Conservation (phyloP, 495 filamentous ascomycete species). For the Podospora appendiculata region DNA sequence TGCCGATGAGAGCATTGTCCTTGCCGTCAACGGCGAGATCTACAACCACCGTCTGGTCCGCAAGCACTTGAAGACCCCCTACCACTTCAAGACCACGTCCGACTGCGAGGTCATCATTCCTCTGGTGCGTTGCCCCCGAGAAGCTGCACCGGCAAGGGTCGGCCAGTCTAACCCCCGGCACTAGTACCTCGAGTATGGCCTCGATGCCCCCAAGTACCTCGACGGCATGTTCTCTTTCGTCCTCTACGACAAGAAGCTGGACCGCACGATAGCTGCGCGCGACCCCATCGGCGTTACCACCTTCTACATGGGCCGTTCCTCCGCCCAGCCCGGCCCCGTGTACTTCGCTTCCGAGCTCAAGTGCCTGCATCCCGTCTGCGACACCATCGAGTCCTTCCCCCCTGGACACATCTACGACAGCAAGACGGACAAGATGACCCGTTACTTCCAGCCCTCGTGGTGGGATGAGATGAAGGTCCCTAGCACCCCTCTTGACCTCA, state of each 20-base stretch:
- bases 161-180: background rate
- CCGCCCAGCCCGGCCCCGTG: slow-evolving; percentile 68
- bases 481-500: slow-evolving; percentile 71
- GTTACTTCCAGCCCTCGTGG: slow-evolving; percentile 90
- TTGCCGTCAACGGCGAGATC: slow-evolving; percentile 99
- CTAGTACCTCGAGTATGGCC: slow-evolving; percentile 85
- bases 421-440: slow-evolving; percentile 65
- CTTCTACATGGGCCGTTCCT: slow-evolving; percentile 91
- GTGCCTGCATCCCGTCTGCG: slow-evolving; percentile 86
- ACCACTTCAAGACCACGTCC: slow-evolving; percentile 94
- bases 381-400: slow-evolving; percentile 89
- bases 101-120: slow-evolving; percentile 98
- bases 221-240: slow-evolving; percentile 99
- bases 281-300: slow-evolving; percentile 97
- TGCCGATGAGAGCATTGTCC: slow-evolving; percentile 75
- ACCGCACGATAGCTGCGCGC: slow-evolving; percentile 86
- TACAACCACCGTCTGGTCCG: slow-evolving; percentile 96
- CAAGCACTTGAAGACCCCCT: slow-evolving; percentile 69
- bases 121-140: slow-evolving; percentile 53
- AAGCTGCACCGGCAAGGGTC: background rate
- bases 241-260: slow-evolving; percentile 84
- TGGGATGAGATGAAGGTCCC: slow-evolving; percentile 79
- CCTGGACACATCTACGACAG: slow-evolving; percentile 96
- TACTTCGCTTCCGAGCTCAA: slow-evolving; percentile 98
- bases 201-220: slow-evolving; percentile 88